These are phyloP conservation scores for Nephelium lappaceum DNA, from an alignment of 345 rosid genomes.

Conservation along the genomic window DNA sequence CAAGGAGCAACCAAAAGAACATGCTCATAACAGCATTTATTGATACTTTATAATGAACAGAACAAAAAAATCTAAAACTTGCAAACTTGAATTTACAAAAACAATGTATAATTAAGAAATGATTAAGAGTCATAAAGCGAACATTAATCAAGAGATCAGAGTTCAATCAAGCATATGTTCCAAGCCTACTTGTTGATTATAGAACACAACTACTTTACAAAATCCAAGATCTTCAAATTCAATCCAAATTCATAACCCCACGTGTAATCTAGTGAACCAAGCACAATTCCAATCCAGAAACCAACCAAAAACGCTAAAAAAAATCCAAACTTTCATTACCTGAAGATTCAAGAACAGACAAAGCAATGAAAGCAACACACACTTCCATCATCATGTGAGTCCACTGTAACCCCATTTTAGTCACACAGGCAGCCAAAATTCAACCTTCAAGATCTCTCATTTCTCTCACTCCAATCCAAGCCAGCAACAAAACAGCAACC, in stretches of 20 bases:
- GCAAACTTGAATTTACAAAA: too few relatives aligned
- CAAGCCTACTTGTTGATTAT: not conserved
- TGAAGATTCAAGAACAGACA: conserved; percentile 53
- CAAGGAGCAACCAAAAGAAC: not conserved
- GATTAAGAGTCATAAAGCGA: not conserved
- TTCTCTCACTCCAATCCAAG: conserved; percentile 20
- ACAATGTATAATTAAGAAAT: not conserved
- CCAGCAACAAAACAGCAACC: conserved; percentile 18
- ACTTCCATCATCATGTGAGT: conserved; percentile 37
- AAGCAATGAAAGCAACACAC: conserved; percentile 24
- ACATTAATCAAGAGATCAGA: not conserved
- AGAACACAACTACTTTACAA: not conserved
- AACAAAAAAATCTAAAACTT: not conserved
- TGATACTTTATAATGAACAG: not conserved
- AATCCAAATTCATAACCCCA: conserved; percentile 2
- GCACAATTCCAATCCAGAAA: conserved; percentile 16
- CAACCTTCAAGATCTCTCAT: conserved; percentile 33
- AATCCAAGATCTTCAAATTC: conserved; percentile 28
- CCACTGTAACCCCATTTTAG: conserved; percentile 40
- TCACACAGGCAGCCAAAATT: conserved; percentile 6
- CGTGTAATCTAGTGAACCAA: not conserved
- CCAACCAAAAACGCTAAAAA: not conserved
- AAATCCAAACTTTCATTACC: conserved; percentile 42
- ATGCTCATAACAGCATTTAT: not conserved
- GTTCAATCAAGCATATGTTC: not conserved